Base-by-base conservation (phyloP, 495 filamentous ascomycete genomes). In the Aspergillus sparsus region DNA sequence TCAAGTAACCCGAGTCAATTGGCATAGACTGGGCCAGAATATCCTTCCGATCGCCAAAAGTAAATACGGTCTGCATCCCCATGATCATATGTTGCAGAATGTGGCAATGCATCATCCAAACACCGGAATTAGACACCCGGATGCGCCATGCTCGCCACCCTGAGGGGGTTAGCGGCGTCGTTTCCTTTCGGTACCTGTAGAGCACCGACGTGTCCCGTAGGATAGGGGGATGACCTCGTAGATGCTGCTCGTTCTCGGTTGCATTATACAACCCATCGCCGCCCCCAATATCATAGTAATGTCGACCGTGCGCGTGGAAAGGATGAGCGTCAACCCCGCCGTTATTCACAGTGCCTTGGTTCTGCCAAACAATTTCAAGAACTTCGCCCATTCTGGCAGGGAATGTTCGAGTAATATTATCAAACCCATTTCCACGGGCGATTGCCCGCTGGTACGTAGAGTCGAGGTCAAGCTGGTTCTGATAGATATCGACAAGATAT, bases 31-130 rank as follows among this genome's bases (percentile, higher is more conserved):
- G 69, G 15, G 61, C 63, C 32, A 77, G 55, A 34, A 82, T 73
- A 36, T 80, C 71, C 3, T 66, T 57, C 13, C 67, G 71, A 61
- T 83, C 74, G 11, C 80, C 81, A 62, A 82, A 77, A 0, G 79
- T 77, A 73, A 80, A 83, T 10, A 80, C 77, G 0, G 76, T 80
- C 58, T 83, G 77, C 82, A 84, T 76, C 60, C 79, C 79, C 77
- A 81, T 78, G 15, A 80, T 59, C 76, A 83, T 82, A 67, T 84
- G 81, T 62, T 80, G 79, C 53, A 82, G 67, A 39, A 82, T 79
- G 69, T 88, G 85, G 61, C 84, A 88, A 68, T 88, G 85, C 27
- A 85, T 68, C 80, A 86, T 83, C 84, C 84, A 87, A 13, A 84
- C 83, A 3, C 84, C 83, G 2, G 83, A 71, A 55, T 83, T 66